These are phyloP conservation scores for Microstegium vimineum DNA, from an alignment of 176 grass and related monocot species.

Conservation along the genomic window DNA sequence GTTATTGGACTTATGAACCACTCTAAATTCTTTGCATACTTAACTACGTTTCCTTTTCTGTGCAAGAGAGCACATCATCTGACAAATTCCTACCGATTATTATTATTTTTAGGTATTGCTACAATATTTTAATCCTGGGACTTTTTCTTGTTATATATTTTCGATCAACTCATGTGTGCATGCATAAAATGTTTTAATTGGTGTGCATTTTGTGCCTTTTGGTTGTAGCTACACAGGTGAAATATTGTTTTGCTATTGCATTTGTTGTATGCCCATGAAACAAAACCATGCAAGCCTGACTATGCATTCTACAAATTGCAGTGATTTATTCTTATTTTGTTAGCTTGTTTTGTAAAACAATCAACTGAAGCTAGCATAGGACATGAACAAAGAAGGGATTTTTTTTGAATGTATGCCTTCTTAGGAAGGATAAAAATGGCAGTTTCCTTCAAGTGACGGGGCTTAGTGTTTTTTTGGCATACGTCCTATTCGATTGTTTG, in stretches of 20 bases:
- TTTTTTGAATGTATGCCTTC: not conserved
- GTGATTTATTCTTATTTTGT: not conserved
- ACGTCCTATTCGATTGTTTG: not conserved
- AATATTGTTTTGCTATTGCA: not conserved
- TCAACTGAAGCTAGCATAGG: not conserved
- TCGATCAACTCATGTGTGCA: not conserved
- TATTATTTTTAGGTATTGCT: not conserved
- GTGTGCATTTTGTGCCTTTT: not conserved
- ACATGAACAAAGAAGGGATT: not conserved
- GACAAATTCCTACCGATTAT: not conserved
- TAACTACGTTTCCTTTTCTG: not conserved
- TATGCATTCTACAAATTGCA: not conserved
- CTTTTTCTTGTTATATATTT: conserved; percentile 10
- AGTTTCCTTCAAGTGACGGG: not conserved
- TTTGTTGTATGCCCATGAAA: not conserved
- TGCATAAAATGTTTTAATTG: conserved; percentile 4
- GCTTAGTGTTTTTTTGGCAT: not conserved
- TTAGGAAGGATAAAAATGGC: not conserved
- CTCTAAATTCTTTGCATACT: not conserved
- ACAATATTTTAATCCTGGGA: not conserved
- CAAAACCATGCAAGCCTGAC: not conserved
- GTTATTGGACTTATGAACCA: not conserved
- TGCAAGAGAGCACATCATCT: not conserved
- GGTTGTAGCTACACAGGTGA: not conserved
- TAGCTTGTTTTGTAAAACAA: not conserved